Percentiles rank a stretch among this genome's conserved stretches.
phyloP scores from a whole-genome alignment of 2,329 filamentous ascomycete species.

The Trichoderma arundinaceum region DNA sequence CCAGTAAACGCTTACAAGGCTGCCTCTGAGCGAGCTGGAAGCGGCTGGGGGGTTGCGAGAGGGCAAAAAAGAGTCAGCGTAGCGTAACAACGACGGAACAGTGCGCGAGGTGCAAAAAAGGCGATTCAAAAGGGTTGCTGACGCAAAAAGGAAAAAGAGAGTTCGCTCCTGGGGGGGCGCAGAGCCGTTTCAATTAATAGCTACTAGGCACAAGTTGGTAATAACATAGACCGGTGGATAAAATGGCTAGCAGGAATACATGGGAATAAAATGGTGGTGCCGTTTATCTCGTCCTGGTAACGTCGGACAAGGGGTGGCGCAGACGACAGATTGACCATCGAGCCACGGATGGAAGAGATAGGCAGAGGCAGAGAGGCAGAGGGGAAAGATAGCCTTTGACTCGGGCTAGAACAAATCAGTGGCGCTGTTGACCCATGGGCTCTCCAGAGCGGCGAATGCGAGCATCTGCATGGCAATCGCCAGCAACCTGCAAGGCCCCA shows the following conservation, averaged over 20 bases:
- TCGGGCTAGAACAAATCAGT: background rate
- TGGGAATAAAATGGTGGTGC: constrained; percentile 7
- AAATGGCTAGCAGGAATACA: constrained; percentile 3
- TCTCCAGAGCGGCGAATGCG: constrained; percentile 2
- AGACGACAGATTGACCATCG: constrained; percentile 2
- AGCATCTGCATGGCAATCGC: background rate
- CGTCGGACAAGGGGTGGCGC: constrained; percentile 28
- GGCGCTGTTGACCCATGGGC: background rate
- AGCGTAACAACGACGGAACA: background rate
- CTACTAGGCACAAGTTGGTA: background rate
- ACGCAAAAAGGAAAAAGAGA: background rate
- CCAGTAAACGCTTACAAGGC: background rate
- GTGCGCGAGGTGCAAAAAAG: background rate
- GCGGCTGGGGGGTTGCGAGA: background rate
- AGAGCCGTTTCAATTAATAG: constrained; percentile 6
- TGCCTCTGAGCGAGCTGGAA: background rate
- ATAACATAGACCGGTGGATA: constrained; percentile 9
- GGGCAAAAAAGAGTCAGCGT: background rate
- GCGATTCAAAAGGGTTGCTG: background rate
- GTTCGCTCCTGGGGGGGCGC: background rate
- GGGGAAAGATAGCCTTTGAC: no score
- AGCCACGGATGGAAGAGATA: background rate
- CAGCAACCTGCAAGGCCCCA: no score
- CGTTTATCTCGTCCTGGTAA: constrained; percentile 20
- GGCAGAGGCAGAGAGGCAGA: no score